phyloP scores from a whole-genome alignment of 768 basidiomycete species.

The Glaciozyma martinii region DNA sequence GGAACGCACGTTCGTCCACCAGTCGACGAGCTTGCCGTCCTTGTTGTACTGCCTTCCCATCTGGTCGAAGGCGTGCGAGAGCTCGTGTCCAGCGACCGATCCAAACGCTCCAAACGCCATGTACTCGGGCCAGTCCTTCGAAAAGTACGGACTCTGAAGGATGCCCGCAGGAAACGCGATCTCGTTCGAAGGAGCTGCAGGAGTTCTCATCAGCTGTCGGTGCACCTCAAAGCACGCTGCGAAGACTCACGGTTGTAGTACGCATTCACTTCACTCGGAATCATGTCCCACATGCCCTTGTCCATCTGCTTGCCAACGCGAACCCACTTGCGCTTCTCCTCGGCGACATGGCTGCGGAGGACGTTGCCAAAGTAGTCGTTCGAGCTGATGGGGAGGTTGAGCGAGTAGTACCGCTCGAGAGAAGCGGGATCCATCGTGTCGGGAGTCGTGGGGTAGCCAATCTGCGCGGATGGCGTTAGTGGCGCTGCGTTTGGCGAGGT shows the following conservation, averaged over 20 bases:
- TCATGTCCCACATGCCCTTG: constrained; percentile 74
- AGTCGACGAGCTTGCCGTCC: constrained; percentile 72
- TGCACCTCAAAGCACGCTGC: neutral
- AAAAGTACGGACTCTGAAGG: constrained; percentile 76
- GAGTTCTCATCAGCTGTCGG: neutral
- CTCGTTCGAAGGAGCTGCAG: constrained; percentile 39
- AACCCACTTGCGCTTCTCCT: constrained; percentile 62
- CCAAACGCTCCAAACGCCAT: constrained; percentile 88
- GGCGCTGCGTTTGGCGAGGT: constrained; percentile 56
- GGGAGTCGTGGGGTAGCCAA: constrained; percentile 77
- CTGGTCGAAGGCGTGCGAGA: constrained; percentile 80
- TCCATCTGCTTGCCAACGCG: constrained; percentile 64
- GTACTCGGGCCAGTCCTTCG: constrained; percentile 74
- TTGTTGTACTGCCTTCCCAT: constrained; percentile 62
- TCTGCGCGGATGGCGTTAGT: constrained; percentile 37
- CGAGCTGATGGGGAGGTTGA: constrained; percentile 54
- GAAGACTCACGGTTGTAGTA: constrained; percentile 73
- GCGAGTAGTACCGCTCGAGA: constrained; percentile 61
- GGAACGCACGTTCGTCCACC: constrained; percentile 68
- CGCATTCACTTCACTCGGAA: constrained; percentile 62
- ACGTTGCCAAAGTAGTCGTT: constrained; percentile 78
- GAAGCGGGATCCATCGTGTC: constrained; percentile 63
- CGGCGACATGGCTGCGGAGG: constrained; percentile 54
- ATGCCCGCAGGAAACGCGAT: constrained; percentile 97
- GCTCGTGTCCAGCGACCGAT: constrained; percentile 81